phyloP scores from a whole-genome alignment of 352 stramenopile genomes.

The Phytophthora rubi region DNA sequence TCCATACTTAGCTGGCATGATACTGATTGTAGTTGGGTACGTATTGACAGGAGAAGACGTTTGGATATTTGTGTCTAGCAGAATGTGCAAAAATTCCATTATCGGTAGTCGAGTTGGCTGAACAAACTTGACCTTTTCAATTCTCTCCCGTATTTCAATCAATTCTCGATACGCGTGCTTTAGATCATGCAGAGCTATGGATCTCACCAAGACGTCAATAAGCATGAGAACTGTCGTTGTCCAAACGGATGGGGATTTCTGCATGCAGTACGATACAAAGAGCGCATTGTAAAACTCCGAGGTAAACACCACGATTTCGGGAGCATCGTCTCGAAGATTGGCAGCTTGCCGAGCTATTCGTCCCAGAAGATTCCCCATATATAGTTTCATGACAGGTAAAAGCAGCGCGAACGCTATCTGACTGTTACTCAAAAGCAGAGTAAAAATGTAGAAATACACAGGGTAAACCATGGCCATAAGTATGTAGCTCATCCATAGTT shows the following conservation, averaged over 20 bases:
- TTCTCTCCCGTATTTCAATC: not conserved
- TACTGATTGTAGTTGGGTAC: no score
- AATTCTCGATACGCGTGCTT: not conserved
- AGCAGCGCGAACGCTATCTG: slow-evolving; percentile 30
- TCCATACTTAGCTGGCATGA: no score
- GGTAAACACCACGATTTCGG: slow-evolving; percentile 27
- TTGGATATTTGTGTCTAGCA: not conserved
- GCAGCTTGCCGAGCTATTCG: slow-evolving; percentile 4
- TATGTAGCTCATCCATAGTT: slow-evolving; percentile 10
- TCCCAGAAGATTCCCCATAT: slow-evolving; percentile 21
- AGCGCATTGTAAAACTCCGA: slow-evolving; percentile 38
- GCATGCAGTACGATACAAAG: slow-evolving; percentile 35
- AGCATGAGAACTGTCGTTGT: slow-evolving; percentile 24
- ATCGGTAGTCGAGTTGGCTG: not conserved
- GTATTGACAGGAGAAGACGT: no score
- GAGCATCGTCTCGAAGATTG: slow-evolving; percentile 15
- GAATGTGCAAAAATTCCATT: not conserved
- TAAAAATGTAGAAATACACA: slow-evolving; percentile 29
- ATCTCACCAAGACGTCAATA: slow-evolving; percentile 16
- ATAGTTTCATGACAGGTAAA: slow-evolving; percentile 34
- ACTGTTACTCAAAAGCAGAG: not conserved
- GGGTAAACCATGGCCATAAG: slow-evolving; percentile 29
- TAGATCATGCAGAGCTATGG: slow-evolving; percentile 14
- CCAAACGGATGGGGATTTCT: slow-evolving; percentile 23
- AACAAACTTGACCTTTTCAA: not conserved